Base-by-base conservation (phyloP, 495 filamentous ascomycete genomes). In the Emericellopsis terricola region DNA sequence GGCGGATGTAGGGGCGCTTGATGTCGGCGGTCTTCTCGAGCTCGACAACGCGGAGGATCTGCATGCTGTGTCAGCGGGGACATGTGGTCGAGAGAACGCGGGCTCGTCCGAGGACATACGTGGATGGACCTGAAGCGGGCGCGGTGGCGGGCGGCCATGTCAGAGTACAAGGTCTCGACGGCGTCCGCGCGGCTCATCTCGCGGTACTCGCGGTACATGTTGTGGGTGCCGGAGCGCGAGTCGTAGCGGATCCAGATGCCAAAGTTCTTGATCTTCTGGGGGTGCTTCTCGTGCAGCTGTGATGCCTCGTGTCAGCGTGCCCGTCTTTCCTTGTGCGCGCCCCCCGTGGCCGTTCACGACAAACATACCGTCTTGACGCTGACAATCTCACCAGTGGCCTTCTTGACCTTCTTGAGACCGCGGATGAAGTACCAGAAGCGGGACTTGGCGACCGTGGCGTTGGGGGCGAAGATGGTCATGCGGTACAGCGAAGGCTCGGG, bases 151-250 rank as follows among this genome's bases (percentile, higher is more conserved):
- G 91, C 86, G 52, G 89, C 81, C 91, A 97, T 96, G 63, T 97
- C 89, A 67, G 92, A 81, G 74, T 97, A 97, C 57, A 97, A 76
- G 45, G 85, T 68, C 65, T 96, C 82, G 41, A 97, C 89, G 42
- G 89, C 89, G 41, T 84, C 87, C 42, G 75, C 79, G 59, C 89
- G 73, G 54, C 81, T 85, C 69, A 93, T 81, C 73, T 96, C 89
- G 57, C 89, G 80, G 76, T 94, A 96, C 72, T 97, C 89, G 73
- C 94, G 96, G 82, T 97, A 97, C 89, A 97, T 97, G 76, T 97
- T 97, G 81, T 97, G 89, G 48, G 91, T 97, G 48, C 89, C 89
- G 49, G 91, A 96, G 63, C 89, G 89, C 34, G 91, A 96, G 67
- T 97, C 86, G 70, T 97, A 97, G 53, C 89, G 87, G 66, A 97